phyloP scores from a whole-genome alignment of 1,284 basidiomycete genomes.

The Veloporphyrellus conicus region DNA sequence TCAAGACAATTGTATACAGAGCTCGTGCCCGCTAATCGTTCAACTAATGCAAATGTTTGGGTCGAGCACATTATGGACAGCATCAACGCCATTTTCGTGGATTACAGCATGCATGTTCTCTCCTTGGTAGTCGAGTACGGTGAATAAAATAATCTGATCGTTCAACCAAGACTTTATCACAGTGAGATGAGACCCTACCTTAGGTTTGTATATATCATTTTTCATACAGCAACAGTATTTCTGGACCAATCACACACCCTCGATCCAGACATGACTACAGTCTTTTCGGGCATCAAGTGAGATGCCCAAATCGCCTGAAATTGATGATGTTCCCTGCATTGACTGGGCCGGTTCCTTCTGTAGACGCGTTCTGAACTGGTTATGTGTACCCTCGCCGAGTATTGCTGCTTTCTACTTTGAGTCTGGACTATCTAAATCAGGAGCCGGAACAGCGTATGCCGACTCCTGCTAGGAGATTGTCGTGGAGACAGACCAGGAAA shows the following conservation, averaged over 20 bases:
- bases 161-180: constrained; percentile 38
- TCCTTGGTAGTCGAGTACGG: constrained; percentile 32
- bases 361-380: constrained; percentile 14
- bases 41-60: constrained; percentile 37
- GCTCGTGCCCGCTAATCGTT: no score
- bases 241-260: constrained; percentile 26
- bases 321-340: constrained; percentile 21
- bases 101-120: constrained; percentile 23
- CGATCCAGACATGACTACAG: constrained; percentile 28
- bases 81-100: constrained; percentile 23
- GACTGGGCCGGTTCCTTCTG: constrained; percentile 30
- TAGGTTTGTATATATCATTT: background rate
- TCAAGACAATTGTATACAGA: constrained; percentile 45
- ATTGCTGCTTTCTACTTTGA: no score
- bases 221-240: constrained; percentile 22
- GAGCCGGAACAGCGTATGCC: no score
- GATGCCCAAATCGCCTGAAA: background rate
- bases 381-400: no score
- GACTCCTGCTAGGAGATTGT: no score
- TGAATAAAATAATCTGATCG: constrained; percentile 36
- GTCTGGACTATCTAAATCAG: no score
- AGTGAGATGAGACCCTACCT: constrained; percentile 11
- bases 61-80: constrained; percentile 29
- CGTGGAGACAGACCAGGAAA: no score
- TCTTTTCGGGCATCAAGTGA: constrained; percentile 41